Evolutionary conservation across 306 rosid species (phyloP).

Genomic region (Fagus crenata): DNA sequence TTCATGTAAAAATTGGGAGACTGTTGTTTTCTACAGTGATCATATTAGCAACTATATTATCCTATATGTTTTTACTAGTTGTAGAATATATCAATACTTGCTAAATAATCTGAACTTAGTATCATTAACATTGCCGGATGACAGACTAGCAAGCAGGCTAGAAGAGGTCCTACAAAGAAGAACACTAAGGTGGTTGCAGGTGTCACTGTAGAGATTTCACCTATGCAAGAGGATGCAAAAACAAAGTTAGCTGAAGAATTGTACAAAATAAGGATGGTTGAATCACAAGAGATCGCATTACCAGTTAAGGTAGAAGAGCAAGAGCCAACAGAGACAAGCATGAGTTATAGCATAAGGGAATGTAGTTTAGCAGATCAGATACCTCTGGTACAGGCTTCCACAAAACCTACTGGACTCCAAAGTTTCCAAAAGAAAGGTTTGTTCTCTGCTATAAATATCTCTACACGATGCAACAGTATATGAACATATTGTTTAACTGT

Average conservation of each 20-base stretch:
- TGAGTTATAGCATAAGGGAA: conserved; percentile 29
- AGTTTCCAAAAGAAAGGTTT: conserved; percentile 54
- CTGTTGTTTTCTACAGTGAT: background rate
- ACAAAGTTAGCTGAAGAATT: conserved; percentile 64
- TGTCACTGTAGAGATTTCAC: conserved; percentile 36
- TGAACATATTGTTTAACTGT: conserved; percentile 9
- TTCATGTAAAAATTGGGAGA: background rate
- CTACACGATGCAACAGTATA: conserved; percentile 17
- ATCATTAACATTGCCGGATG: conserved; percentile 33
- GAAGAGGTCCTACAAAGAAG: conserved; percentile 40
- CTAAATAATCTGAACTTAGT: conserved; percentile 3
- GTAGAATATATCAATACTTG: conserved; percentile 13
- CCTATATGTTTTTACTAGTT: conserved; percentile 1
- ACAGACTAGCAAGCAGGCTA: conserved; percentile 41
- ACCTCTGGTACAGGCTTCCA: conserved; percentile 37
- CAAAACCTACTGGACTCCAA: conserved; percentile 32
- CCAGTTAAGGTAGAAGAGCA: conserved; percentile 29
- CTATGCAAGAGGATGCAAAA: conserved; percentile 55
- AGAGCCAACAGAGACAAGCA: conserved; percentile 29
- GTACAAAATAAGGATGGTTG: conserved; percentile 67
- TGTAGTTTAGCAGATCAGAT: conserved; percentile 27
- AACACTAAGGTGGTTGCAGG: conserved; percentile 34
- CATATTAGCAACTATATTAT: conserved; percentile 7
- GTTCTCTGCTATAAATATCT: conserved; percentile 22
- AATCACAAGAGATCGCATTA: conserved; percentile 37